Base-by-base conservation (phyloP, 1,139 yeast species). In the Scheffersomyces illinoinensis region DNA sequence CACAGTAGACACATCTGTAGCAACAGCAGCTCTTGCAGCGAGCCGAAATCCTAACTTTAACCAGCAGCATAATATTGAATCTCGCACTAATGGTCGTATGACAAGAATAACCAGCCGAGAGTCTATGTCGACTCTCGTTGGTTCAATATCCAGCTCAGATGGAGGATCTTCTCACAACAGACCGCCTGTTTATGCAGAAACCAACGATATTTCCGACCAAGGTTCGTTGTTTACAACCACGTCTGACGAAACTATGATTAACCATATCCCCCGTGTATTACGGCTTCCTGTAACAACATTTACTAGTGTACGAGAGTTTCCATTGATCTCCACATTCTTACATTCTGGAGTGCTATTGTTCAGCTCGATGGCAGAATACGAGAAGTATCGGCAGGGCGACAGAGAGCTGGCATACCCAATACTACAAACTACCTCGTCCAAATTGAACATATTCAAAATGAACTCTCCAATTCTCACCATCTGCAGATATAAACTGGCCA, bases 381-480 rank as follows among this genome's bases (percentile, higher is more conserved):
- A 66, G n/a, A 55, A 57, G 43, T 67, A 51, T 53, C 50, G 54
- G 23, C 54, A 53, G 39, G 53, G 54, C 5, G 62, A 58, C 24
- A 57, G 56, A 50, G 59, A 54, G 39, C 50, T 23, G 24, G 53
- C 33, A 14, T 56, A 57, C n/a, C 78, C 77, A 1, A 52, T 74
- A 10, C 64, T 76, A 39, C 71, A 71, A 19, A 66, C 76, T 1
- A 68, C 71, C 57, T 66, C 73, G 52, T 70, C 76, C 47, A 67
- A 75, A 59, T 61, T 76, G 55, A 73, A 73, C 53, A 66, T 77
- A 3, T 74, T 77, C 65, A 74, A 69, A 62, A 66, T 71, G 51
- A 74, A 73, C 47, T 63, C 79, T 5, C 82, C 82, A 0, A 70
- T 76, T 57, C 68, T 77, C 65, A 65, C 69, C 8, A 72, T 76